phyloP scores from a whole-genome alignment of 257 asterid species.

The Solanum dulcamara region DNA sequence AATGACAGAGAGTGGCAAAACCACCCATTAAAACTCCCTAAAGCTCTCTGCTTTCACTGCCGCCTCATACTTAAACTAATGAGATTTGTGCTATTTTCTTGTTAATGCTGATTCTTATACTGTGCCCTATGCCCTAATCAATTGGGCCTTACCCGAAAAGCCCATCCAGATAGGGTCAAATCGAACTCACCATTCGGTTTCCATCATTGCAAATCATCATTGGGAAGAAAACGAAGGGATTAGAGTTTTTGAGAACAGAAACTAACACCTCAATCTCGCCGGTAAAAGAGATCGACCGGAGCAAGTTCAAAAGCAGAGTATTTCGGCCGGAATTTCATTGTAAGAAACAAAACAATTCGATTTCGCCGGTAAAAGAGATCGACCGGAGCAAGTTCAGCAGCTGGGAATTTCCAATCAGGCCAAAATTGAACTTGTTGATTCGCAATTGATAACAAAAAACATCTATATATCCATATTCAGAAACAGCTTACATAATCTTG shows the following conservation, averaged over 20 bases:
- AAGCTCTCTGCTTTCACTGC: neutral
- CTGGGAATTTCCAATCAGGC: neutral
- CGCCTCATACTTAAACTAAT: conserved; percentile 17
- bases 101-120: neutral
- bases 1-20: conserved; percentile 24
- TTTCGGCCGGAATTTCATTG: neutral
- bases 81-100: neutral
- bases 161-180: neutral
- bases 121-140: neutral
- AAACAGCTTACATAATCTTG: neutral
- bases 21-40: conserved; percentile 15
- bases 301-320: neutral
- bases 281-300: neutral
- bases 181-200: neutral
- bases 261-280: neutral
- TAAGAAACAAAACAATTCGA: neutral
- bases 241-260: neutral
- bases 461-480: neutral
- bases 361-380: neutral
- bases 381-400: neutral
- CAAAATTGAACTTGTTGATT: neutral
- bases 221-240: neutral
- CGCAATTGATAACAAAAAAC: too few species aligned
- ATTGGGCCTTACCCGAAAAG: neutral
- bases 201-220: too few species aligned